Base-by-base conservation (phyloP, 2,329 filamentous ascomycete genomes). In the Penicillium janthinellum region DNA sequence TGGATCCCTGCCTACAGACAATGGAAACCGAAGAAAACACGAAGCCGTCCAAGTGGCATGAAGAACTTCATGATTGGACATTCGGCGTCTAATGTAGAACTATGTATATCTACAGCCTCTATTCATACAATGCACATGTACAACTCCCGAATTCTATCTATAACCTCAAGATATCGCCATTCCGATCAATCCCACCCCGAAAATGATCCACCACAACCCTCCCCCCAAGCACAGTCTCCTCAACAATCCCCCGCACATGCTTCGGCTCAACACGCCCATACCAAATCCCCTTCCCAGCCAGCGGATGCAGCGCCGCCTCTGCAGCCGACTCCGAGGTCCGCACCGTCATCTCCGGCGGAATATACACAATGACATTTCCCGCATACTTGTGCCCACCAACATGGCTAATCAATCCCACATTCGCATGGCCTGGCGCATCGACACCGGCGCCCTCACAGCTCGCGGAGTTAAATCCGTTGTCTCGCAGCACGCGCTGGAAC, bases 311-410 rank as follows among this genome's bases (percentile, higher is more conserved):
- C n/a, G 56, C 59, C 22, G 62, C 63, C 17, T 5, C 38, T 3
- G 17, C 12, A 17, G 60, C 62, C 34, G 45, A 47, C n/a, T 61
- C 63, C 12, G 44, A 25, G 10, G 44, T 31, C 5, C 22, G 14
- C 22, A 66, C 49, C 38, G 56, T 71, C 68, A 77, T 71, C 14
- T 65, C 67, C 1, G 73, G 72, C 2, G 77, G 76, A 11, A 79
- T 84, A 75, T 98, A 98, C 0, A 98, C 81, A 79, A 98, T 90
- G 66, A 97, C 87, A 71, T 98, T 98, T 42, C 94, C 94, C 39
- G 89, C 90, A 79, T 95, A 98, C 81, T 96, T 96, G 80, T 98
- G 94, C 0, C 94, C 94, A 22, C 94, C 94, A 14, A 97, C 89
- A 72, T 98, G 94, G 66, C 88, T 94, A 70, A 97, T 79, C 50